Base-by-base conservation (phyloP, 2,329 filamentous ascomycete species). In the Blastomyces parvus region DNA sequence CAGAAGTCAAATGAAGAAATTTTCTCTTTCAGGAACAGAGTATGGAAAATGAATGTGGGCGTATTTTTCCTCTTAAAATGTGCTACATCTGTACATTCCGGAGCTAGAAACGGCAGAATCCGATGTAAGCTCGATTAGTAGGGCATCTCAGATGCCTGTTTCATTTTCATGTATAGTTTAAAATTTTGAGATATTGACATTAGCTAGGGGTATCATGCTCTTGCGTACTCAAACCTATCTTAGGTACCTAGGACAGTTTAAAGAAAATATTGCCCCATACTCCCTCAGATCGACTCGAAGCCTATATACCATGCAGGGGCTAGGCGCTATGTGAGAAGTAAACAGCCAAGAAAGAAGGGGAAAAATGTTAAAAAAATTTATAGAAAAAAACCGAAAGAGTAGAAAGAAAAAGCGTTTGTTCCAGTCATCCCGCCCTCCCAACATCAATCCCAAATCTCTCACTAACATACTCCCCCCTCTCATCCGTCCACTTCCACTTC, bases 401-500 rank as follows among this genome's bases (percentile, higher is more conserved):
- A 22, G n/a, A 44, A 19, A n/a, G 17, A 22, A 6, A 22, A n/a
- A 22, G 42, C 13, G 2, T 38, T 38, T 38, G n/a, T 4, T 27
- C 48, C 5, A 6, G 13, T 56, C 57, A 59, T 22, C 36, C 57
- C 42, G 57, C 22, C 11, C 38, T 59, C 22, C 57, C 57, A 30
- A 59, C 22, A 42, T 59, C 57, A 40, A 59, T 33, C 11, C 57
- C 57, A 44, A 59, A 59, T 38, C 57, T 59, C 57, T 42, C 57
- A 3, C n/a, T 46, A 9, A 22, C 57, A 59, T 59, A 17, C n/a
- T 44, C 36, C 17, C 25, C 57, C 13, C 33, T 25, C 11, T 33
- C 52, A 36, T 56, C 52, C 33, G 17, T 56, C 52, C 27, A 33
- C 38, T 27, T 56, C 52, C 27, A 33, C 38, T 27, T 59, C 57